Base-by-base conservation (phyloP, 2,329 filamentous ascomycete species). In the Sporothrix pallida region DNA sequence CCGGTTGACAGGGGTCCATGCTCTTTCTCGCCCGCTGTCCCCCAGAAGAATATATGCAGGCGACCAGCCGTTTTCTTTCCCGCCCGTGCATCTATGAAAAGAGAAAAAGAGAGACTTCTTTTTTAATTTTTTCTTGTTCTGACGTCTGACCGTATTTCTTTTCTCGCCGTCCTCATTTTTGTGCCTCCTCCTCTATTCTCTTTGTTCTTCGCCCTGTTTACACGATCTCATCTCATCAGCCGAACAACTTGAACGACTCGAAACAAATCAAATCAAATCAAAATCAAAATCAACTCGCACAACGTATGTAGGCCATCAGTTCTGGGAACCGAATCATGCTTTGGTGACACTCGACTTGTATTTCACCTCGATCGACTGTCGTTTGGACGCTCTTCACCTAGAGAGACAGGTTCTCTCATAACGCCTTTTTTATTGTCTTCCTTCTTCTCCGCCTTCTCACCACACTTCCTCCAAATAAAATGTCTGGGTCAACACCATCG, bases 401-500 rank as follows among this genome's bases (percentile, higher is more conserved):
- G 65, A 50, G 65, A 68, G 65, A 68, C 44, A 12, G 65, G 65
- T 12, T 31, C 65, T 52, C 62, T 56, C 42, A 37, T 37, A 37
- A 37, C 31, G 56, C 70, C 15, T 26, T 26, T 20, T 20, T 46
- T 52, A 31, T 26, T 56, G 6, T 9, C 12, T 54, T 26, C 4
- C 48, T 37, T 9, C 15, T 48, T 56, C 5, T 26, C 26, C 37
- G 13, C n/a, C 46, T 3, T 9, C 37, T 26, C 17, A 12, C 37
- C 31, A 3, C 31, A 3, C 31, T 12, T 63, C 15, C 20, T 37
- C 70, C 75, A 26, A 74, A 86, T 85, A 75, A 26, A 74, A 86
- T 85, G 84, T 82, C 83, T 46, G 78, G 82, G 69, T 78, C 79
- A 69, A 78, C 78, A 62, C 82, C 81, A 73, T 79, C 83, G 26